Percentiles rank a stretch among this genome's conserved stretches.
phyloP scores from a whole-genome alignment of 1,284 basidiomycete species.

The Fomitopsis betulina region DNA sequence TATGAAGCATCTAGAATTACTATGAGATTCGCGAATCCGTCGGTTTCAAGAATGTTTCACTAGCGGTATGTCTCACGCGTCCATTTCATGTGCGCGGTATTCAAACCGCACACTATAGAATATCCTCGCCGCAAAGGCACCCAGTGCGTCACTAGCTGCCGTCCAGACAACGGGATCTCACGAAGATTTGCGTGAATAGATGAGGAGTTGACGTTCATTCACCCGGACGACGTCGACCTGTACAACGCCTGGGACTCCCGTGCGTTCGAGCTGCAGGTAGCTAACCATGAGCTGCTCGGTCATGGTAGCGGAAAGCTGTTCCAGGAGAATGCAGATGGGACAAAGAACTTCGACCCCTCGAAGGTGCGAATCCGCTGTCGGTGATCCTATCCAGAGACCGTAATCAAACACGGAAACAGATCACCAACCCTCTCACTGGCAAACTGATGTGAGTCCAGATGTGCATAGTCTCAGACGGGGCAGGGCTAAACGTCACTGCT shows the following conservation, averaged over 20 bases:
- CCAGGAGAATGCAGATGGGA: slow-evolving; percentile 69
- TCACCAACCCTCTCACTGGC: slow-evolving; percentile 83
- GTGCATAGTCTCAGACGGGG: no score
- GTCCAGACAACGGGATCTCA: not conserved
- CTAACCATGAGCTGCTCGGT: slow-evolving; percentile 79
- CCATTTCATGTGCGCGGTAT: not conserved
- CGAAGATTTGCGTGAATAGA: slow-evolving; percentile 34
- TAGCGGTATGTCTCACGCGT: slow-evolving; percentile 45
- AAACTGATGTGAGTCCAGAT: slow-evolving; percentile 57
- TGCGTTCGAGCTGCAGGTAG: slow-evolving; percentile 82
- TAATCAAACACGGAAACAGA: slow-evolving; percentile 32
- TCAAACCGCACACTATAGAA: slow-evolving; percentile 39
- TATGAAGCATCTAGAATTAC: slow-evolving; percentile 47
- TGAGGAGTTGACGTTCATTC: slow-evolving; percentile 76
- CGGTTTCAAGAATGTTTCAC: slow-evolving; percentile 82
- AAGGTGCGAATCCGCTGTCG: slow-evolving; percentile 36
- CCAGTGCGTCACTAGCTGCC: slow-evolving; percentile 40
- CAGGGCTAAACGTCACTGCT: not conserved
- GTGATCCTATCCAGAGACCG: not conserved
- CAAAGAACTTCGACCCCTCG: slow-evolving; percentile 72
- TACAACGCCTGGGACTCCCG: slow-evolving; percentile 74
- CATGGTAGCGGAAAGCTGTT: slow-evolving; percentile 81
- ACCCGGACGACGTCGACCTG: slow-evolving; percentile 62
- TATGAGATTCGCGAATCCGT: slow-evolving; percentile 75
- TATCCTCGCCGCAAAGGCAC: slow-evolving; percentile 80